Evolutionary conservation across 73 alveolate species (phyloP).

Genomic region (Paramecium sonneborni): DNA sequence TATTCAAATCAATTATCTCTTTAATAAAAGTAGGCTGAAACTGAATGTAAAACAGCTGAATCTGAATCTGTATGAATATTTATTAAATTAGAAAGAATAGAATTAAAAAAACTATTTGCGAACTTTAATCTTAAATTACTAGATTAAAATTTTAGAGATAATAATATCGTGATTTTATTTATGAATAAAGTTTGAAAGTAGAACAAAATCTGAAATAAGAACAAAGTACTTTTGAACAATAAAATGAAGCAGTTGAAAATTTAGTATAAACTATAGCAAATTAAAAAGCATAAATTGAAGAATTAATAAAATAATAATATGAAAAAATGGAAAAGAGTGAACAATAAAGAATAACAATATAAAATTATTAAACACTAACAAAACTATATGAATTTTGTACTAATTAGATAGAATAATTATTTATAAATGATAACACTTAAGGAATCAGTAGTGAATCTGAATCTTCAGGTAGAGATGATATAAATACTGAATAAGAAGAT

Average conservation of each 20-base stretch:
- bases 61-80: background rate
- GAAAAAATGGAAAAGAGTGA: conserved; percentile 7
- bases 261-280: background rate
- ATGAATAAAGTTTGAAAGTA: background rate
- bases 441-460: background rate
- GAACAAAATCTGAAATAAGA: background rate
- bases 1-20: background rate
- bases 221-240: background rate
- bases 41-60: background rate
- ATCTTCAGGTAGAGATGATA: background rate
- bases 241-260: background rate
- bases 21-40: background rate
- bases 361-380: background rate
- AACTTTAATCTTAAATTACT: background rate
- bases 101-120: background rate
- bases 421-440: background rate
- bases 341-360: background rate
- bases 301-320: background rate
- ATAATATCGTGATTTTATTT: background rate
- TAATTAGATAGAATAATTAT: background rate
- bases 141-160: background rate
- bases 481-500: background rate
- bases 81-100: conserved; percentile 18
- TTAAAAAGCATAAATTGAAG: background rate
- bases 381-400: background rate